These are phyloP conservation scores for Sarocladium brachiariae DNA, from an alignment of 2,329 filamentous ascomycete genomes.

Conservation along the genomic window DNA sequence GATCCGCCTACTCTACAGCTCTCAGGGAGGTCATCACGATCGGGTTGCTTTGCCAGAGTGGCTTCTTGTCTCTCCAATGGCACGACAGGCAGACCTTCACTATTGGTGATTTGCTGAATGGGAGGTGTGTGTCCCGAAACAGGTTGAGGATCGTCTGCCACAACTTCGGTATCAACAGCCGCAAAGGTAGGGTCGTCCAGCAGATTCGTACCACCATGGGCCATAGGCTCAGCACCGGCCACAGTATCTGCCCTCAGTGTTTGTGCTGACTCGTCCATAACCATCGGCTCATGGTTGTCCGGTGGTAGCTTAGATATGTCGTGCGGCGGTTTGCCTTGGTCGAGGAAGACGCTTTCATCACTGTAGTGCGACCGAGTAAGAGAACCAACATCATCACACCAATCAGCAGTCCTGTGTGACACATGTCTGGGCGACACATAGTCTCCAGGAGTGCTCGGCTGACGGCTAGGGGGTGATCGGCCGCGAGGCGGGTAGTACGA, in stretches of 20 bases:
- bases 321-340: not conserved
- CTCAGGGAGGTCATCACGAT: no score
- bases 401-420: not conserved
- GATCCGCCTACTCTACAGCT: no score
- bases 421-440: not conserved
- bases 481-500: slow-evolving; percentile 39
- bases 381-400: not conserved
- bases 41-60: no score
- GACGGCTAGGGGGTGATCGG: slow-evolving; percentile 46
- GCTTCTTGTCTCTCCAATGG: no score
- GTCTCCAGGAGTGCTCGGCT: slow-evolving; percentile 30
- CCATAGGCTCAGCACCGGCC: not conserved
- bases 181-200: not conserved
- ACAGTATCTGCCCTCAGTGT: not conserved
- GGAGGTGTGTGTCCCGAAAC: no score
- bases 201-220: not conserved
- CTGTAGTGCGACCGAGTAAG: not conserved
- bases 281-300: not conserved
- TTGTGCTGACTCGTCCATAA: slow-evolving; percentile 4
- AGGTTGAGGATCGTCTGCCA: no score
- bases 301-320: not conserved
- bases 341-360: not conserved
- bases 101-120: no score
- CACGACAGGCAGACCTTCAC: no score
- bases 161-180: not conserved